Evolutionary conservation across 768 basidiomycete species (phyloP).

Genomic region (Trametes punicea): DNA sequence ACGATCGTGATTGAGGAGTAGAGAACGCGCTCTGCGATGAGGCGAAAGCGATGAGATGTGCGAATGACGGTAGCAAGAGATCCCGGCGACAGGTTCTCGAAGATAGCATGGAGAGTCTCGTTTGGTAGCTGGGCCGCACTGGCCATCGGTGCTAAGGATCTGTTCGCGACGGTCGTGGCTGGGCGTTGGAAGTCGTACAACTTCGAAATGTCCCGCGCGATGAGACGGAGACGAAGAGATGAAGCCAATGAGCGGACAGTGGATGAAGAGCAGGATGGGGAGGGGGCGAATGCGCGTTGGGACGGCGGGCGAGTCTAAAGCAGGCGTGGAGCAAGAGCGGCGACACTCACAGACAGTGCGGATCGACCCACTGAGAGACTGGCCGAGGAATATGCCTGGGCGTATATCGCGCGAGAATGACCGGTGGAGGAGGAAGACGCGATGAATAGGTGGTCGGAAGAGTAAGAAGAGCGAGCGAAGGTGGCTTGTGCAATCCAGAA

Average conservation of each 20-base stretch:
- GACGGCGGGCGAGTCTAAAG: conserved; percentile 13
- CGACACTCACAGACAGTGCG: not conserved
- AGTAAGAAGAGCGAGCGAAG: not conserved
- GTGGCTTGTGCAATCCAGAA: too few relatives aligned
- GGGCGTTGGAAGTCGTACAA: conserved; percentile 1
- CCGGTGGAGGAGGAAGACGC: not conserved
- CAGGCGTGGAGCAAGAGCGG: not conserved
- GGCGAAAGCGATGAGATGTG: conserved; percentile 42
- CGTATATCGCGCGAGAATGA: not conserved
- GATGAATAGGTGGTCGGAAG: not conserved
- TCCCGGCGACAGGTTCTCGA: conserved; percentile 31
- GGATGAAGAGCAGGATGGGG: not conserved
- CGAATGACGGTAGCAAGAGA: conserved; percentile 40
- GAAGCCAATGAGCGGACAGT: not conserved
- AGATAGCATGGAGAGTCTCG: conserved; percentile 52
- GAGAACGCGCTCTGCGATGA: conserved; percentile 56
- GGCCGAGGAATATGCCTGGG: not conserved
- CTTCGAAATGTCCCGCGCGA: not conserved
- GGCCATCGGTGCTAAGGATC: conserved; percentile 2
- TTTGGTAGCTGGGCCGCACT: conserved; percentile 40
- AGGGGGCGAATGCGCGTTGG: not conserved
- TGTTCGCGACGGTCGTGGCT: not conserved
- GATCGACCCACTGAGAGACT: conserved; percentile 2
- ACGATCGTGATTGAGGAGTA: conserved; percentile 50
- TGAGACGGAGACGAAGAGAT: not conserved